Base-by-base conservation (phyloP, 2,329 filamentous ascomycete genomes). In the Colletotrichum incanum region DNA sequence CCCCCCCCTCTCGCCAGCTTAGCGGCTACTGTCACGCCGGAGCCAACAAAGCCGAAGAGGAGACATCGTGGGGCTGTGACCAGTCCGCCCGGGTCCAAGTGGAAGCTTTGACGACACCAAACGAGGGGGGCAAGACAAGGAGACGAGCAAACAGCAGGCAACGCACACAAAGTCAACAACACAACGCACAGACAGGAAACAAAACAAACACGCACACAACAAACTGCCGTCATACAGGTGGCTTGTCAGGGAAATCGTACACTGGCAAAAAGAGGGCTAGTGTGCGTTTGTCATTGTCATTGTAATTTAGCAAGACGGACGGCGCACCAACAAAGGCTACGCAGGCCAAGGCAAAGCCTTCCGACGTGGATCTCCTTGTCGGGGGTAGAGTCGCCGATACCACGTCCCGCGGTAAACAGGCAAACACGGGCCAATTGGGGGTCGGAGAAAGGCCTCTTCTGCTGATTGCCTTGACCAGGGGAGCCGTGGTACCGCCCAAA, bases 301-400 rank as follows among this genome's bases (percentile, higher is more conserved):
- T 20, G 20, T 23, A 31, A 37, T 34, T n/a, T 12, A 31, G 41
- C 56, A 45, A 43, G 39, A 45, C 59, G 28, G 59, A 61, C 43
- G 31, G 31, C 31, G 31, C 37, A 55, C 23, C 50, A 45, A 43
- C 28, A 67, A 12, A 65, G 39, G 20, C 18, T n/a, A 65, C 45
- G 23, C 43, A 26, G 18, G 37, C 18, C 47, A 60, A 62, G 65
- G 47, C 49, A 54, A 45, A 54, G 58, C 20, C 28, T 61, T 61
- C 63, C 68, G 64, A 62, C 68, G 64, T 67, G 64, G 56, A 62
- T 71, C 54, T 49, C 68, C 64, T 62, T 71, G 68, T 67, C 64
- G 56, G 64, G 43, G 54, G 7, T 14, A 37, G 45, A 71, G 47
- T 55, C 43, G 37, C 20, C 60, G 43, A 69, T 47, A 45, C 54